phyloP scores from a whole-genome alignment of 495 filamentous ascomycete genomes.

The Pyrenula massariospora region DNA sequence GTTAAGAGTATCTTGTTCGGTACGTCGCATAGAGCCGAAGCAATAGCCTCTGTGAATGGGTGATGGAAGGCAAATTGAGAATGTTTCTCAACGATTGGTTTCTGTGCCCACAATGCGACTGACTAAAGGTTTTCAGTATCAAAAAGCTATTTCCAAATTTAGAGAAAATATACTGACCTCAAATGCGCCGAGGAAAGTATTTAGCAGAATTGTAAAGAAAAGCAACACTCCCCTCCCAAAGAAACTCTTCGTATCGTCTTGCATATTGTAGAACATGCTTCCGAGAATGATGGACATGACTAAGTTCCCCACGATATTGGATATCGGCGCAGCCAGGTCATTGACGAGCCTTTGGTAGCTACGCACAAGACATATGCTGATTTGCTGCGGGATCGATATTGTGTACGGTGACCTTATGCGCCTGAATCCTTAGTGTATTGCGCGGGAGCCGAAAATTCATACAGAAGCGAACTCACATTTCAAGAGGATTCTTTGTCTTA shows the following conservation, averaged over 20 bases:
- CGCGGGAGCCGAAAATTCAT: too few relatives aligned
- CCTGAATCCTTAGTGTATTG: too few relatives aligned
- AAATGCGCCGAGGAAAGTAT: slow-evolving; percentile 64
- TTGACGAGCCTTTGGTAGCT: slow-evolving; percentile 56
- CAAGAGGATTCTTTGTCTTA: slow-evolving; percentile 43
- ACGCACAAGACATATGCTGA: slow-evolving; percentile 61
- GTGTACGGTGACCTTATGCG: slow-evolving; percentile 68
- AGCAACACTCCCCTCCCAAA: slow-evolving; percentile 68
- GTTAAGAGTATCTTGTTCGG: slow-evolving; percentile 34
- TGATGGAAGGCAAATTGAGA: slow-evolving; percentile 46
- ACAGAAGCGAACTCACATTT: too few relatives aligned
- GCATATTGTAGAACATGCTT: slow-evolving; percentile 7
- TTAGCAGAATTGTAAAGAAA: slow-evolving; percentile 80
- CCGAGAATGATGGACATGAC: slow-evolving; percentile 58
- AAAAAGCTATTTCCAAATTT: too few relatives aligned
- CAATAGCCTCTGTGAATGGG: slow-evolving; percentile 42
- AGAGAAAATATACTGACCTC: slow-evolving; percentile 33
- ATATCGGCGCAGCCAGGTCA: slow-evolving; percentile 60
- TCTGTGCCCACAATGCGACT: slow-evolving; percentile 18
- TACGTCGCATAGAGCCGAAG: slow-evolving; percentile 40
- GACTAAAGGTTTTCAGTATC: slow-evolving; percentile 61
- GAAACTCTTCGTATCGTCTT: slow-evolving; percentile 50
- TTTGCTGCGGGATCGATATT: slow-evolving; percentile 58
- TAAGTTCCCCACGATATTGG: slow-evolving; percentile 60
- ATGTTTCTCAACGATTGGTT: slow-evolving; percentile 51